Evolutionary conservation across 2,329 filamentous ascomycete genomes (phyloP).

Genomic region (Gnomoniopsis smithogilvyi): DNA sequence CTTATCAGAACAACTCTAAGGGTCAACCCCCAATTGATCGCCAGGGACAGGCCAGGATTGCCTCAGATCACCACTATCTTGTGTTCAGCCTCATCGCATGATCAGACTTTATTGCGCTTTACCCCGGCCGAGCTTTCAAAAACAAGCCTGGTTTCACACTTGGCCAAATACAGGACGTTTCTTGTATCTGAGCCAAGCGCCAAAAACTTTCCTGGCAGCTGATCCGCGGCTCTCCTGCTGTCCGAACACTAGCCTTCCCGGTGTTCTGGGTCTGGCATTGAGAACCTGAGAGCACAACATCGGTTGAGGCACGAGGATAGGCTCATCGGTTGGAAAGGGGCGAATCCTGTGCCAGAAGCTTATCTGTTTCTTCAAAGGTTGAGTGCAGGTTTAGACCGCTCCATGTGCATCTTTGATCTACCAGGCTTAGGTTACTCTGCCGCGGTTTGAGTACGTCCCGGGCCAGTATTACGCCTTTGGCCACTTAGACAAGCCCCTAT

Average conservation of each 20-base stretch:
- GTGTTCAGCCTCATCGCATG: slow-evolving; percentile 5
- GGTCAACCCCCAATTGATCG: background rate
- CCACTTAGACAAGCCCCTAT: slow-evolving; percentile 20
- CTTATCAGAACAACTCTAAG: slow-evolving; percentile 6
- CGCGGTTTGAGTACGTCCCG: slow-evolving; percentile 9
- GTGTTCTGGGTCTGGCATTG: slow-evolving; percentile 3
- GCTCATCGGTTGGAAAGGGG: background rate
- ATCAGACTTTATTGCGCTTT: background rate
- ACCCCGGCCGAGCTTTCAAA: background rate
- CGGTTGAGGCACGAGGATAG: slow-evolving; percentile 9
- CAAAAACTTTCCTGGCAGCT: background rate
- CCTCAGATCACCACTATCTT: background rate
- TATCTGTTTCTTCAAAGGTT: slow-evolving; percentile 14
- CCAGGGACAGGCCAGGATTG: slow-evolving; percentile 1
- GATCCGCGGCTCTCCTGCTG: background rate
- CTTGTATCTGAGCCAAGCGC: background rate
- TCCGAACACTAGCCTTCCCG: background rate
- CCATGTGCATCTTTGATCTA: slow-evolving; percentile 23
- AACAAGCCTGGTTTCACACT: slow-evolving; percentile 7
- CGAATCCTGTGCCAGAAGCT: slow-evolving; percentile 20
- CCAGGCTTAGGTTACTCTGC: slow-evolving; percentile 1
- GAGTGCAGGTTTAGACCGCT: slow-evolving; percentile 13
- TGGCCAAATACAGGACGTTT: background rate
- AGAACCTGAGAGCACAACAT: slow-evolving; percentile 1
- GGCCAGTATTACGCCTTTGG: slow-evolving; percentile 6